Evolutionary conservation across 2,329 filamentous ascomycete species (phyloP), one percentile per base, ranked within the genome.

Genomic region (Colletotrichum endophyticum): DNA sequence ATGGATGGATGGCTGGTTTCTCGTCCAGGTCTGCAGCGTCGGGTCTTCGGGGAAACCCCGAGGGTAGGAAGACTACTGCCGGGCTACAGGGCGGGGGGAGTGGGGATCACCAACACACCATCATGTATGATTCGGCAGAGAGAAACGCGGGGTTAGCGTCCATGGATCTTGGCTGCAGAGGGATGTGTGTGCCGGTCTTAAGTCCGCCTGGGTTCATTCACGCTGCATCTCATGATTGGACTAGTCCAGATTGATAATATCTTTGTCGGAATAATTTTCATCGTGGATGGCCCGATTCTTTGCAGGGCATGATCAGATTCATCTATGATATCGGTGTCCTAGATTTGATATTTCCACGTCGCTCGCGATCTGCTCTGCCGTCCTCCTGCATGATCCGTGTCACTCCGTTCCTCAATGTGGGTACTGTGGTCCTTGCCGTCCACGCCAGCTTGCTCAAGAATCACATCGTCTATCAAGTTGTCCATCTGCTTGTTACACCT

Each of bases 401-500:
- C 57, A 61, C 19, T 61, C 11, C 57, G 27, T 8, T 61, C 57
- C 57, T 61, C 57, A 13, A 61, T 61, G 27, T 61, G 57, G 19
- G 15, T n/a, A 1, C 57, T 61, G 57, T 32, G 22, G 6, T 61
- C 27, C 6, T 61, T 61, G 9, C 28, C 27, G 19, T 61, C 19
- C 28, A 28, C 28, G 2, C 28, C 25, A n/a, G 27, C 57, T 12
- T 30, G 57, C 28, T 32, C 57, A 28, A 61, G 28, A n/a, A 6
- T 32, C 16, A 13, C 6, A 30, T 30, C 27, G 8, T 32, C 27
- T n/a, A 1, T 61, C 19, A 28, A n/a, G 16, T 9, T 61, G 9
- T 15, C 57, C 11, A n/a, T 30, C 19, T 30, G 8, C 27, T 30
- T 28, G 11, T 80, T 79, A 16, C 77, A 64, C 30, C 68, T 75